Evolutionary conservation across 2,329 filamentous ascomycete species (phyloP), one percentile per base, ranked within the genome.

Genomic region (Rutstroemia sydowiana): DNA sequence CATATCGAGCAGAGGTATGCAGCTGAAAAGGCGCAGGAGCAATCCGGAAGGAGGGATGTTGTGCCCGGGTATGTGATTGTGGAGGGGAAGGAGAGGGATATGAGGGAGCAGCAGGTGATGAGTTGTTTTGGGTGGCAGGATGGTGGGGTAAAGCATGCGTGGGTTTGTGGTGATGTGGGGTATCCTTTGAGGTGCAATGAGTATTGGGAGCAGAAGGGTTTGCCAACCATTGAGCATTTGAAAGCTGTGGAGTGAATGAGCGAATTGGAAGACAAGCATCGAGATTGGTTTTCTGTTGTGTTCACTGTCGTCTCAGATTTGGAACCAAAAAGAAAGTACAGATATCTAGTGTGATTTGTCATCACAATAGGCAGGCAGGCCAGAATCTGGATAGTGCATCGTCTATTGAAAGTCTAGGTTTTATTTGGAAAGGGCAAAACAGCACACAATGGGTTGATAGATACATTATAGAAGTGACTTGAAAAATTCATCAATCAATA

Each of bases 61-160:
- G 48, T 45, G 9, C 48, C 48, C 3, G 41, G 48, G 6, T 45
- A 39, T 5, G 26, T 30, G 11, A 10, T 51, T 1, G n/a, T 51
- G n/a, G 26, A 31, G 2, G 32, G 16, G 1, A 20, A 51, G 10
- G 36, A 51, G 7, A 44, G 13, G 9, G 21, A 6, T 5, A n/a
- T 45, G 23, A 20, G 48, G 3, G 43, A 51, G n/a, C 48, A 51
- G n/a, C 48, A 51, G 41, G 23, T 51, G n/a, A 21, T 37, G 5
- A 45, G 41, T 14, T 45, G 48, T 51, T 51, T 45, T 39, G 48
- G 48, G 6, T 32, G 41, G 48, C 48, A 45, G 28, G 23, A 39
- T 4, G 48, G 42, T 18, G 41, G 48, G 2, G 18, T 45, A 5
- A 40, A 28, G 13, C 31, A 44, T 16, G 48, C 41, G 14, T 45